These are phyloP conservation scores for Vigna reflexopilosa DNA, from an alignment of 306 rosid species.

Conservation along the genomic window DNA sequence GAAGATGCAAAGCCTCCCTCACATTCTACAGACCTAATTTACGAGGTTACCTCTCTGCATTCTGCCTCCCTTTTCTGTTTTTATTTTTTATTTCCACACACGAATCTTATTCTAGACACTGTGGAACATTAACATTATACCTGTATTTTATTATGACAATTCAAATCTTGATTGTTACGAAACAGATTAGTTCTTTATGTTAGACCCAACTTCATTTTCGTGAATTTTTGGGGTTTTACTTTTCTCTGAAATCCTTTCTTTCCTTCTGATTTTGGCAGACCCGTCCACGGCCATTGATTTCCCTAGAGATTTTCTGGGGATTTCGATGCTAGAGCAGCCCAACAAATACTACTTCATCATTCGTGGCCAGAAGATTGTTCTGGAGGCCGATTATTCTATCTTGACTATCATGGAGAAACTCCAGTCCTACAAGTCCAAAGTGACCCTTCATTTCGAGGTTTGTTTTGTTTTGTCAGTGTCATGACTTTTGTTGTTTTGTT, in stretches of 20 bases:
- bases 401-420: conserved; percentile 85
- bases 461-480: too few relatives aligned
- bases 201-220: too few relatives aligned
- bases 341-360: conserved; percentile 80
- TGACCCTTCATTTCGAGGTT: conserved; percentile 84
- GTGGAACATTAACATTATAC: too few relatives aligned
- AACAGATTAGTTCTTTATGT: too few relatives aligned
- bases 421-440: conserved; percentile 86
- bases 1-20: conserved; percentile 86
- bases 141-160: too few relatives aligned
- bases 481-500: not conserved
- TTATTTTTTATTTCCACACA: too few relatives aligned
- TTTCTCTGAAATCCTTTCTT: conserved; percentile 8
- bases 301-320: conserved; percentile 85
- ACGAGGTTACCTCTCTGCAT: conserved; percentile 57
- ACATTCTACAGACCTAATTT: conserved; percentile 85
- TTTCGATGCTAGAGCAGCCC: conserved; percentile 79
- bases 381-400: conserved; percentile 85
- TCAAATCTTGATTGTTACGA: too few relatives aligned
- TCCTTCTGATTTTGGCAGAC: conserved; percentile 46
- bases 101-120: too few relatives aligned
- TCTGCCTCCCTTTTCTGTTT: not conserved
- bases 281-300: conserved; percentile 53
- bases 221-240: not conserved
- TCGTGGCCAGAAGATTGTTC: conserved; percentile 72